phyloP scores from a whole-genome alignment of 108 stramenopile genomes.

The Chaetoceros tenuissimus region DNA sequence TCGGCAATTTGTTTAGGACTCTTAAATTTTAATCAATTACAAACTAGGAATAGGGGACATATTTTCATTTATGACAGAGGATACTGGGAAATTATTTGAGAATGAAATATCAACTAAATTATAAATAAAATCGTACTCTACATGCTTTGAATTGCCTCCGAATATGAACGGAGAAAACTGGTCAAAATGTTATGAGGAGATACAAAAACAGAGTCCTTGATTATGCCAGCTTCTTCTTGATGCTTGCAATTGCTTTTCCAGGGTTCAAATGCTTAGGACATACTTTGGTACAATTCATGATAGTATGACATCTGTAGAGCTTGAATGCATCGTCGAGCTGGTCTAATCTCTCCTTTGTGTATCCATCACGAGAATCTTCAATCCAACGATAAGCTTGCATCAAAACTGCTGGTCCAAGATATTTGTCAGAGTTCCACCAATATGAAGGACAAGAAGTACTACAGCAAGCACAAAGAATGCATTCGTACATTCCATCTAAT shows the following conservation, averaged over 20 bases:
- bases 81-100: too few relatives aligned
- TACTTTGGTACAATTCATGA: constrained; percentile 99
- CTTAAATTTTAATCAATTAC: too few relatives aligned
- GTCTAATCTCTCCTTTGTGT: constrained; percentile 80
- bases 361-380: constrained; percentile 91
- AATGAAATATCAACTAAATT: too few relatives aligned
- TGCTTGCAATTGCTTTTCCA: constrained; percentile 95
- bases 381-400: constrained; percentile 99
- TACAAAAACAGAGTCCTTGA: neutral
- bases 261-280: constrained; percentile 99
- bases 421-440: constrained; percentile 98
- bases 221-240: constrained; percentile 91
- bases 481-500: constrained; percentile 98
- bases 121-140: too few relatives aligned
- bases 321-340: constrained; percentile 96
- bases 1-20: too few relatives aligned
- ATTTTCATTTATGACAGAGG: too few relatives aligned
- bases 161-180: too few relatives aligned
- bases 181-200: neutral
- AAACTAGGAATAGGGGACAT: too few relatives aligned
- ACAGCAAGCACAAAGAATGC: constrained; percentile 99
- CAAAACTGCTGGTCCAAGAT: constrained; percentile 94
- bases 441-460: constrained; percentile 93
- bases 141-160: too few relatives aligned
- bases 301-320: constrained; percentile 95